Percentiles rank a stretch among this genome's conserved stretches.
Conservation (phyloP, 73 alveolate genomes). For the Paramecium bursaria region DNA sequence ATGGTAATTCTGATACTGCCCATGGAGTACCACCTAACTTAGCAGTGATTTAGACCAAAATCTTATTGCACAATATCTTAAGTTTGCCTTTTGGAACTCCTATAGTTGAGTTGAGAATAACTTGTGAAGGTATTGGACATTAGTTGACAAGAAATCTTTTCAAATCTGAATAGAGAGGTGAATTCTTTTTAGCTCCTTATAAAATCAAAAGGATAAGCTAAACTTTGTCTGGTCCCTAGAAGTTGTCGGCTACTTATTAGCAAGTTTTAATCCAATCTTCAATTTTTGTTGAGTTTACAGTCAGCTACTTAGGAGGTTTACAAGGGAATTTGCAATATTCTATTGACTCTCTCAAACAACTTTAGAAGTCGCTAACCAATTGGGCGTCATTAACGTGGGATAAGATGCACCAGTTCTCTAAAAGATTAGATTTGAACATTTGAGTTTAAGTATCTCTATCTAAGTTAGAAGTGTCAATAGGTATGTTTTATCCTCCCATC, state of each 20-base stretch:
- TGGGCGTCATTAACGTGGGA: conserved; percentile 78
- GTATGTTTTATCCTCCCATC: conserved; percentile 25
- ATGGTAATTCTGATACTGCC: conserved; percentile 88
- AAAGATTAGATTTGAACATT: conserved; percentile 82
- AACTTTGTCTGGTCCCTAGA: conserved; percentile 70
- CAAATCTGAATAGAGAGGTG: conserved; percentile 85
- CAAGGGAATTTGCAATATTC: conserved; percentile 66
- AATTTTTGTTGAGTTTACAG: conserved; percentile 62
- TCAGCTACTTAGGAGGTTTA: conserved; percentile 73
- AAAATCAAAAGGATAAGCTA: conserved; percentile 77
- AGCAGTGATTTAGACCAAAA: conserved; percentile 92
- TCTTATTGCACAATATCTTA: conserved; percentile 86
- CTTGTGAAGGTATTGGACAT: conserved; percentile 91
- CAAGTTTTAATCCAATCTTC: conserved; percentile 76
- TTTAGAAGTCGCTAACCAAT: conserved; percentile 73
- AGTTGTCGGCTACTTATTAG: conserved; percentile 30
- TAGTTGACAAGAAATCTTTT: conserved; percentile 81
- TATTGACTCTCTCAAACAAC: conserved; percentile 74
- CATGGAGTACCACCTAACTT: conserved; percentile 94
- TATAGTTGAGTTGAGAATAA: conserved; percentile 84
- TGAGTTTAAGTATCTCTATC: conserved; percentile 81
- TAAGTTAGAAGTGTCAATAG: conserved; percentile 76
- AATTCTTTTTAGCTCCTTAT: conserved; percentile 91
- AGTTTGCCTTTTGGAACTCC: conserved; percentile 80
- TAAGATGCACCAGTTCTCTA: conserved; percentile 89